Evolutionary conservation across 176 grass and related monocot genomes (phyloP), one percentile per base, ranked within the genome.

Genomic region (Alloteropsis semialata): DNA sequence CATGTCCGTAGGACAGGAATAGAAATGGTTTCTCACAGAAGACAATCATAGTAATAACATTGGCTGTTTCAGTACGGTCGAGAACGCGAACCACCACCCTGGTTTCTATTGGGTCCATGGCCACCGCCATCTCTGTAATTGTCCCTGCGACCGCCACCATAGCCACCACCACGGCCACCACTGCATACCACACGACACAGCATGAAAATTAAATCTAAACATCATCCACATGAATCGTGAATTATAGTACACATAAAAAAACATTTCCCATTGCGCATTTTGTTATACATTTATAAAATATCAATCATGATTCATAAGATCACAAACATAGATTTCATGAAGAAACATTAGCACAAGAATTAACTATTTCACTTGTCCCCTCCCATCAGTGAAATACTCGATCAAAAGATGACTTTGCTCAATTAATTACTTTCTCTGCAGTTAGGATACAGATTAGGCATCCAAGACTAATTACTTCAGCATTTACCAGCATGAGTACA

Each of bases 111-210:
- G 49, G 97, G 97, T 78, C 97, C 93, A 69, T 88, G 74, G 30
- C 93, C 96, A 57, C 94, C 89, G 37, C 97, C 89, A 48, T 98
- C 95, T 44, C 92, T 87, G 80, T 82, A 92, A 85, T 87, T 96
- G 72, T 93, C 94, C 83, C 94, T 96, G 34, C 97, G 93, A 56
- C 91, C 90, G 15, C 92, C 96, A 49, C 96, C 93, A 88, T 92
- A 97, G 75, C 96, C 93, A 85, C 92, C 88, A 57, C 91, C 91
- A 0, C 96, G 92, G 66, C 90, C 89, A 21, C 95, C 93, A 27
- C 97, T 85, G 44, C 57, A 54, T 51, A 48, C 36, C 53, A 82
- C 12, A 60, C 18, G 53, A 74, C 54, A 55, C 0, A n/a, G 44
- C 43, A 34, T 5, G 38, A 44, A 25, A 21, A 76, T 60, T 50